Evolutionary conservation across 2,329 filamentous ascomycete species (phyloP), one percentile per base, ranked within the genome.

Genomic region (Epichloe uncinata): DNA sequence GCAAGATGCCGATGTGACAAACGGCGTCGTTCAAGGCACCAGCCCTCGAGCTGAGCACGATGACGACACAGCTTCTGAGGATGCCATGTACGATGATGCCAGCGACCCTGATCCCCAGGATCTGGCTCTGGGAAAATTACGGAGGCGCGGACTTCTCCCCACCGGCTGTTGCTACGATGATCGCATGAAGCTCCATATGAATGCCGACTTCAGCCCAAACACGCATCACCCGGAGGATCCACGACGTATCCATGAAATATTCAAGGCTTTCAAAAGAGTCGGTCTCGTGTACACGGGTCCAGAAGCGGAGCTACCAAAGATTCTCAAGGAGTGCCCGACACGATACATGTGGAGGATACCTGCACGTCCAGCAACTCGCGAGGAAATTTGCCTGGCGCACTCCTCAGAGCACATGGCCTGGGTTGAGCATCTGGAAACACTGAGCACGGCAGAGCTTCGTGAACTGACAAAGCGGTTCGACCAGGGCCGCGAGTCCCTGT

Each of bases 141-240:
- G 63, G 13, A 67, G 68, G 50, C 71, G 67, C 37, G 72, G 73
- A 2, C 66, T 79, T 26, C 71, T 87, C 1, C 79, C 84, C 0
- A 90, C 85, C 0, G 87, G 87, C 3, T 81, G 85, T 53, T 91
- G 87, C 56, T 98, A 97, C 63, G 93, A 98, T 69, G 82, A 87
- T 51, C 81, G 91, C 34, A 98, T 98, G 93, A 88, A 93, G 53
- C 85, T 94, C 53, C 93, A 98, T 64, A 86, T 89, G 49, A 95
- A 96, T 62, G 82, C 87, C 15, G 82, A 87, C 63, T 84, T 81
- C 61, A 79, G 77, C 16, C 75, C 77, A 1, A 78, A 82, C 45
- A 84, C 91, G 20, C 84, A 94, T 47, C 93, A 98, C 61, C 93
- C 93, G 0, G 93, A 98, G 66, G 93, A 98, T 60, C 93, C 93